Evolutionary conservation across 148 eudicot genomes (phyloP).

Genomic region (Talinum fruticosum): DNA sequence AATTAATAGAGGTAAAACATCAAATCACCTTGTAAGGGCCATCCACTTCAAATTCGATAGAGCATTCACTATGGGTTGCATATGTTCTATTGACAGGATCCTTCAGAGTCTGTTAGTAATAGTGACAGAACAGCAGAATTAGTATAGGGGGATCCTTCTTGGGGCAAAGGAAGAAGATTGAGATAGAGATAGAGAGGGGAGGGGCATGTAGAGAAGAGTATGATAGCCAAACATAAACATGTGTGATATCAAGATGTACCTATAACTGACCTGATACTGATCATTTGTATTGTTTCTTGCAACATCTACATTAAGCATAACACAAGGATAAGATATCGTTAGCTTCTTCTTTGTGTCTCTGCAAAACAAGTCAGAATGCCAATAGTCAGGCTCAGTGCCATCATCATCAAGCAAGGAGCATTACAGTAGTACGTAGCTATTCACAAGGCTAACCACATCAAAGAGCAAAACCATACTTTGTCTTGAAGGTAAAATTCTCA

Average conservation of each 20-base stretch:
- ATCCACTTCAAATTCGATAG: slow-evolving; percentile 99
- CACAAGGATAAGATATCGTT: slow-evolving; percentile 97
- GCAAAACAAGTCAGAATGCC: slow-evolving; percentile 26
- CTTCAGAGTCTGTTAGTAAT: slow-evolving; percentile 64
- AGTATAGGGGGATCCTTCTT: neutral
- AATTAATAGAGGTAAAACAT: slow-evolving; percentile 12
- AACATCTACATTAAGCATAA: slow-evolving; percentile 97
- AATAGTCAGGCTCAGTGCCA: neutral
- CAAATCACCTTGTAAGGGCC: slow-evolving; percentile 90
- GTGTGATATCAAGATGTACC: neutral
- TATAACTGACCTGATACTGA: slow-evolving; percentile 79
- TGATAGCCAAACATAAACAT: neutral
- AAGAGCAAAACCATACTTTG: slow-evolving; percentile 49
- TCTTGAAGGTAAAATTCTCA: slow-evolving; percentile 88
- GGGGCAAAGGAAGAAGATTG: no score
- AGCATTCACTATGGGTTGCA: slow-evolving; percentile 90
- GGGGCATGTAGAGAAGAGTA: neutral
- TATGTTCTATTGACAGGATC: slow-evolving; percentile 80
- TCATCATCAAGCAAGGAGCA: neutral
- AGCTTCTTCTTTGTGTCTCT: slow-evolving; percentile 88
- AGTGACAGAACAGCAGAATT: slow-evolving; percentile 13
- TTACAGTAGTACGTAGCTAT: neutral
- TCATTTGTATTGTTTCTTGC: slow-evolving; percentile 97
- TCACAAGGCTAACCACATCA: neutral
- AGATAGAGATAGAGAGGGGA: neutral